Base-by-base conservation (phyloP, 169 alveolate genomes). In the Babesia sp. region DNA sequence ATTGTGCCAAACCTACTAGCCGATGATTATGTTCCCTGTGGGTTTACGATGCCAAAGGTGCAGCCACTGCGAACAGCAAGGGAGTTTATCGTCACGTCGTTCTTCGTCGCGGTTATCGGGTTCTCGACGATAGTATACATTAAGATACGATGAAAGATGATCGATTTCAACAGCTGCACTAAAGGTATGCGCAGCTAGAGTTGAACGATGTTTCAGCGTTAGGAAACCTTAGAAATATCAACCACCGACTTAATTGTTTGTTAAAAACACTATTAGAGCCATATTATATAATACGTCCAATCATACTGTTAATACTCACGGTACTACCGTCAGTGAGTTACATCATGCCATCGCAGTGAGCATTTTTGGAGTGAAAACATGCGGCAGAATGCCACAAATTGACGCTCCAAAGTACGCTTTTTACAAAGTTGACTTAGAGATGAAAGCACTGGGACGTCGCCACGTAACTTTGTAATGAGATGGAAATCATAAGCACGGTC, bases 401-500 rank as follows among this genome's bases (percentile, higher is more conserved):
- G 89, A 8, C 77, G 46, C 45, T 76, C 67, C 34, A 81, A 59
- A 0, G 89, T 51, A n/a, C 51, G 58, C 39, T 58, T 58, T 73
- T 71, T 81, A 26, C 60, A 41, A 28, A 81, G 59, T 34, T 72
- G 73, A 41, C 72, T 46, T 51, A 68, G 33, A 24, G 84, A 64
- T 34, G 70, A 41, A 1, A 71, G 51, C 22, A 81, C 74, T n/a
- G 74, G 74, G n/a, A 81, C 64, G 75, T 81, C 72, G 28, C 53
- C 50, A 9, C 66, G 59, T 39, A 81, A 63, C 61, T 68, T 81
- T 18, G 77, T 77, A 34, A 81, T 71, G 57, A 59, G 46, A 50
- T 81, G 85, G 79, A 81, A 81, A 61, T 81, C 85, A 46, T 72
- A 71, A 33, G 89, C 89, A 61, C 61, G 71, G 54, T 68, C 71